Evolutionary conservation across 164 flowering plant species (phyloP).

Genomic region (Dillenia turbinata): DNA sequence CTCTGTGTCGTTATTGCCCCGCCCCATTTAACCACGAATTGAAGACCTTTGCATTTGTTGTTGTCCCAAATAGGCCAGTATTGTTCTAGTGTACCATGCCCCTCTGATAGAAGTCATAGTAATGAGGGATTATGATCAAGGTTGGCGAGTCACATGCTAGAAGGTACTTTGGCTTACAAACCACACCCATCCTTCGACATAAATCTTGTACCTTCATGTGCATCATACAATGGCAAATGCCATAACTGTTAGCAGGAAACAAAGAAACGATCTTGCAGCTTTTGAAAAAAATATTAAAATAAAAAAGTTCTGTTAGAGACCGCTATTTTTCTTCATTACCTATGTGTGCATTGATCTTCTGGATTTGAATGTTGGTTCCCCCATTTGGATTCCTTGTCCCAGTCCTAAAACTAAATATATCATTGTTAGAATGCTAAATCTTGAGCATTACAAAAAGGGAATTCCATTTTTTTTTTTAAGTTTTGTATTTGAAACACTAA

Average conservation of each 20-base stretch:
- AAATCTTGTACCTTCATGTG: conserved; percentile 18
- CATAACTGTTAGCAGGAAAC: too few relatives aligned
- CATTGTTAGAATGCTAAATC: too few relatives aligned
- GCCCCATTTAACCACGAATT: conserved; percentile 24
- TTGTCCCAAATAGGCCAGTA: conserved; percentile 20
- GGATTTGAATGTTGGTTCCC: conserved; percentile 16
- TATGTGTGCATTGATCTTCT: conserved; percentile 18
- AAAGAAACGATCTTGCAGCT: too few relatives aligned
- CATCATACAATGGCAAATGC: too few relatives aligned
- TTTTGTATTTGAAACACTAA: too few relatives aligned
- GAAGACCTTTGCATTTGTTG: conserved; percentile 15
- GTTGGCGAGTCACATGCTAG: conserved; percentile 19
- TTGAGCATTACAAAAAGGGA: too few relatives aligned
- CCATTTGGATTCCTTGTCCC: conserved; percentile 9
- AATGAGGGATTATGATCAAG: conserved; percentile 10
- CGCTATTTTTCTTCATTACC: background rate
- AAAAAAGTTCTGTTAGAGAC: too few relatives aligned
- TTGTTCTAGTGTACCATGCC: conserved; percentile 11
- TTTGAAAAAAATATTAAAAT: too few relatives aligned
- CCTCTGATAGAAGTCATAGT: conserved; percentile 21
- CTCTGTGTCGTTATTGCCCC: conserved; percentile 18
- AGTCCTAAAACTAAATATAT: background rate
- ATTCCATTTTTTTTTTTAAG: too few relatives aligned
- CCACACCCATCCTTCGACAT: conserved; percentile 25
- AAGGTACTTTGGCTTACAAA: conserved; percentile 25